Percentiles rank a stretch among this genome's conserved stretches.
phyloP scores from a whole-genome alignment of 2,329 filamentous ascomycete genomes.

The Botrytis tulipae region DNA sequence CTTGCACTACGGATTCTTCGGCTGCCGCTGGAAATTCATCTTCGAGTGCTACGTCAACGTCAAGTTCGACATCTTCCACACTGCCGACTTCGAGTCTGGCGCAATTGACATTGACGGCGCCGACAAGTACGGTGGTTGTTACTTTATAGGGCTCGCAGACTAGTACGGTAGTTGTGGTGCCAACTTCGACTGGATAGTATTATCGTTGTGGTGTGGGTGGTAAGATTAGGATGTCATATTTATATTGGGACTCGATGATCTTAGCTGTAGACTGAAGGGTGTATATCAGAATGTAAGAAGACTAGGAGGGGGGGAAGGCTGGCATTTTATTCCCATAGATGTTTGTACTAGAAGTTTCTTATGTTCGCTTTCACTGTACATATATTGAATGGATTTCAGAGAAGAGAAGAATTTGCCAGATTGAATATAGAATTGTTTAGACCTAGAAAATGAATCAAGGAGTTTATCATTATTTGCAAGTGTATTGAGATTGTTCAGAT shows the following conservation, averaged over 20 bases:
- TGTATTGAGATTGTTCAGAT: background rate
- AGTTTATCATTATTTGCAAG: background rate
- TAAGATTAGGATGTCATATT: background rate
- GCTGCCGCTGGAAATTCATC: background rate
- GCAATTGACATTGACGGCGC: background rate
- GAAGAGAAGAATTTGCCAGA: background rate
- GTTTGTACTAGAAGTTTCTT: background rate
- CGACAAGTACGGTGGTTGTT: conserved; percentile 16
- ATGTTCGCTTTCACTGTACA: background rate
- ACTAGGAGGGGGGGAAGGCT: no score
- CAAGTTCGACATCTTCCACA: background rate
- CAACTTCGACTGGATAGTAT: background rate
- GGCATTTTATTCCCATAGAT: background rate
- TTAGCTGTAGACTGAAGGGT: background rate
- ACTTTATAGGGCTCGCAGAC: background rate
- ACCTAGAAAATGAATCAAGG: background rate
- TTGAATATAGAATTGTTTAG: background rate
- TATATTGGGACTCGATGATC: background rate
- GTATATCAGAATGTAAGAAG: background rate
- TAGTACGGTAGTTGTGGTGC: background rate
- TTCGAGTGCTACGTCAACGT: background rate
- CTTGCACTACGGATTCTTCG: background rate
- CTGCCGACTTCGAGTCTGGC: background rate
- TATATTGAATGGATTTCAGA: background rate
- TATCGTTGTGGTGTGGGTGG: background rate